These are phyloP conservation scores for Podaxis pistillaris DNA, from an alignment of 768 basidiomycete genomes.

Conservation along the genomic window DNA sequence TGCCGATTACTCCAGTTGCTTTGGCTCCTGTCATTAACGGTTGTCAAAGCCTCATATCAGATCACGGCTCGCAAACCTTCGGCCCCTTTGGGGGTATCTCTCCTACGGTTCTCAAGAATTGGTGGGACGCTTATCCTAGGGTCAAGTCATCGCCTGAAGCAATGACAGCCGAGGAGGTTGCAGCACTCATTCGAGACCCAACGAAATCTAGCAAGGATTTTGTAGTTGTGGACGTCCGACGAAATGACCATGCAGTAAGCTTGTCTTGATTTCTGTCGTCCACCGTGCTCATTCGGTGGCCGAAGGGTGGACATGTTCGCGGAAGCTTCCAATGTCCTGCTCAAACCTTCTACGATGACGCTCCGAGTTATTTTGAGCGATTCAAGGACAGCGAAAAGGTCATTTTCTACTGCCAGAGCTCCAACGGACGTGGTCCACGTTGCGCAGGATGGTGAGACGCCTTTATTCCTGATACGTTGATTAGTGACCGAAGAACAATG, in stretches of 20 bases:
- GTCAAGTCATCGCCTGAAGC: conserved; percentile 29
- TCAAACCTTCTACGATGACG: conserved; percentile 47
- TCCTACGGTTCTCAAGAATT: conserved; percentile 36
- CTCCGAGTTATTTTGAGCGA: conserved; percentile 39
- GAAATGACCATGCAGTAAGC: conserved; percentile 43
- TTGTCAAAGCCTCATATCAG: conserved; percentile 39
- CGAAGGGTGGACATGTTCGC: conserved; percentile 51
- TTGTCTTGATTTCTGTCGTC: background rate
- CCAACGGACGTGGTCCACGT: conserved; percentile 49
- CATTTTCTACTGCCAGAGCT: conserved; percentile 56
- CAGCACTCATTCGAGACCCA: conserved; percentile 27
- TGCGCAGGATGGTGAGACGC: conserved; percentile 51
- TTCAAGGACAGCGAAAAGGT: conserved; percentile 39
- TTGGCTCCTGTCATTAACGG: background rate
- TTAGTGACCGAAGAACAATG: background rate
- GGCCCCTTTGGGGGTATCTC: conserved; percentile 3
- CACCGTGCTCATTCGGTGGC: background rate
- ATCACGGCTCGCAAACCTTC: conserved; percentile 42
- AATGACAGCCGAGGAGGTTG: conserved; percentile 38
- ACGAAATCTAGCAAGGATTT: conserved; percentile 21
- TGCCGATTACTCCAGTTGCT: background rate
- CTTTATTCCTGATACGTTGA: background rate
- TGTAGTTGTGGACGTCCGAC: conserved; percentile 50
- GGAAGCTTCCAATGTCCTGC: conserved; percentile 49
- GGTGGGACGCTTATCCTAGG: conserved; percentile 56